Evolutionary conservation across 2,329 filamentous ascomycete genomes (phyloP).

Genomic region (Dothistroma pini): DNA sequence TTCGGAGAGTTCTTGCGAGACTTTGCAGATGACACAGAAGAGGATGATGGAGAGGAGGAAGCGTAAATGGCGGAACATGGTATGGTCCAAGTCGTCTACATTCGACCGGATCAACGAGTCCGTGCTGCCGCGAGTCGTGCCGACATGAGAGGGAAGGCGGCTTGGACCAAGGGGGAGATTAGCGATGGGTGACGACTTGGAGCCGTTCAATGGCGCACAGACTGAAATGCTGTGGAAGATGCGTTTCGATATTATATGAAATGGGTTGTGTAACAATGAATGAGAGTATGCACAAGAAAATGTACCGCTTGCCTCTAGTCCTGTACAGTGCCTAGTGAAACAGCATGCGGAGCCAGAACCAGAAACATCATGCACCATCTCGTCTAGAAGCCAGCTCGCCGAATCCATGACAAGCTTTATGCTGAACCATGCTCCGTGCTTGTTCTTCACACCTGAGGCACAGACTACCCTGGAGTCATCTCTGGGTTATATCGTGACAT

Average conservation of each 20-base stretch:
- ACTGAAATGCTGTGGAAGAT: background rate
- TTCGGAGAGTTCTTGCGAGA: constrained; percentile 34
- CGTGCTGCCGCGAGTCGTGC: constrained; percentile 10
- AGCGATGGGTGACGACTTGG: background rate
- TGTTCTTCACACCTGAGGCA: too few species aligned
- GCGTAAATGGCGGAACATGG: constrained; percentile 24
- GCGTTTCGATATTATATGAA: background rate
- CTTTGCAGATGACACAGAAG: constrained; percentile 53
- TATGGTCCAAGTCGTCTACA: background rate
- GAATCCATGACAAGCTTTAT: background rate
- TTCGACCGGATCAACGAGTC: background rate
- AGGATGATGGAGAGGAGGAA: constrained; percentile 24
- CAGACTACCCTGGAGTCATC: too few species aligned
- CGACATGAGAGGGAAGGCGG: background rate
- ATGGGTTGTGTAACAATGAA: background rate
- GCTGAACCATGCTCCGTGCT: too few species aligned
- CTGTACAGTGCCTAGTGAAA: background rate
- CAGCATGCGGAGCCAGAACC: background rate
- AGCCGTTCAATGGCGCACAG: background rate
- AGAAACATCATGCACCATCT: background rate
- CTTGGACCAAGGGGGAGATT: constrained; percentile 1
- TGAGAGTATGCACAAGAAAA: background rate
- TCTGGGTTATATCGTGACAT: too few species aligned
- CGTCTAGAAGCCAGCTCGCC: background rate
- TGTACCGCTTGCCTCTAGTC: background rate